Conservation (phyloP, 352 stramenopile species). For the Albugo laibachii region DNA sequence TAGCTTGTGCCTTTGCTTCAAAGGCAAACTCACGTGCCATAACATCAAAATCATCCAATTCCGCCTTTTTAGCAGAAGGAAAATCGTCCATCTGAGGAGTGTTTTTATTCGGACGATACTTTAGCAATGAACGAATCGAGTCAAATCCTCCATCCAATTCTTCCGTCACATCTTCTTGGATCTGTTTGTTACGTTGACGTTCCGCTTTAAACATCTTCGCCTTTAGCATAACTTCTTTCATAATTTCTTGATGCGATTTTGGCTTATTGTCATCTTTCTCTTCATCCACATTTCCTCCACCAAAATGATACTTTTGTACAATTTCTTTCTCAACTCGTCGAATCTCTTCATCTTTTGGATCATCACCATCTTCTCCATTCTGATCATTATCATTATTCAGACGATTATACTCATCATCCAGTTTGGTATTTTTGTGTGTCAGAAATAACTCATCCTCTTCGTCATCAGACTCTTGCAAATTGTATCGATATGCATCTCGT, state of each 20-base stretch:
- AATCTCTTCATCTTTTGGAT: conserved; percentile 54
- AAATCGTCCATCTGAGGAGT: conserved; percentile 37
- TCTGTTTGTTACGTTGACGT: conserved; percentile 69
- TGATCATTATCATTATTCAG: conserved; percentile 19
- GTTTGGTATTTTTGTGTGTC: conserved; percentile 37
- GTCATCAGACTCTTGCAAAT: conserved; percentile 57
- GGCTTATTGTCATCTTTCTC: conserved; percentile 17
- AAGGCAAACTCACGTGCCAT: conserved; percentile 68
- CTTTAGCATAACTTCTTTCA: conserved; percentile 85
- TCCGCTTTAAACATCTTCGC: conserved; percentile 80
- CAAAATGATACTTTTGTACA: conserved; percentile 75
- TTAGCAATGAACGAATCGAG: conserved; percentile 36
- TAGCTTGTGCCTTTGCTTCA: conserved; percentile 84
- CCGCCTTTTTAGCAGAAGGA: conserved; percentile 37
- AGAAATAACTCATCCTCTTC: conserved; percentile 55
- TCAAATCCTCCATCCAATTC: conserved; percentile 54
- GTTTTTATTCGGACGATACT: conserved; percentile 52
- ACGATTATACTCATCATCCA: conserved; percentile 61
- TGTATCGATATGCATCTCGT: conserved; percentile 49
- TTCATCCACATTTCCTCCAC: conserved; percentile 20
- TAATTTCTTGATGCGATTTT: conserved; percentile 78
- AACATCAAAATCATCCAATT: conserved; percentile 74
- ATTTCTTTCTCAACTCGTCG: conserved; percentile 61
- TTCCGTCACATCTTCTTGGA: conserved; percentile 59
- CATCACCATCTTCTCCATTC: conserved; percentile 19